Base-by-base conservation (phyloP, 1,139 yeast genomes). In the Geotrichum fermentans region DNA sequence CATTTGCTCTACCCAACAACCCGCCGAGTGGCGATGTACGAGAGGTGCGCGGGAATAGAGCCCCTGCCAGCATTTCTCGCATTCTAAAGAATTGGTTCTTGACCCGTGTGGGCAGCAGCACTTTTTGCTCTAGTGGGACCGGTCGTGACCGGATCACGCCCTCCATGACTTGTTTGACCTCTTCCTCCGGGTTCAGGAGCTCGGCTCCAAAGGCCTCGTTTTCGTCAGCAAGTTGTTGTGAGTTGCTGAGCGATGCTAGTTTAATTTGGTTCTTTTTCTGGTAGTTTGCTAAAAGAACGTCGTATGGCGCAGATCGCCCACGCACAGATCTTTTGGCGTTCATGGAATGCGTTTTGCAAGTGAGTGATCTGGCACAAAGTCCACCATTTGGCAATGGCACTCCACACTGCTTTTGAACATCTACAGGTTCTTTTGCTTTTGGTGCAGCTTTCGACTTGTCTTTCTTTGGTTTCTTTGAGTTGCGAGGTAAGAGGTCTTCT, bases 331-430 rank as follows among this genome's bases (percentile, higher is more conserved):
- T 78, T 61, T 92, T 92, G 21, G 97, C 96, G 24, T 97, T 97
- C 97, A 92, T 90, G 0, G 97, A 87, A 67, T 92, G 98, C 0
- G 97, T 89, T 64, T 92, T 92, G 74, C 98, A 92, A 0, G 98
- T 92, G 55, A 92, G 73, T 0, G 97, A 88, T 49, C 98, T 76
- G 5, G 97, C 96, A 73, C 98, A 92, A 60, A 81, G 81, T 0
- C 95, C 95, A 10, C 97, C 97, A 55, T 83, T 83, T 0, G 96
- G 89, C 53, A 92, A 69, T 2, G 90, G 87, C 6, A 92, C 98
- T 65, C 98, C 98, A 73, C 98, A 92, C 67, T 92, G 97, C 56
- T 79, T 83, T 64, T 92, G 97, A 40, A 92, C 95, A 66, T 92
- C 96, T 36, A 90, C 95, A 0, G 90, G 87, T 2, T 88, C 92